Evolutionary conservation across 129 eudicot species (phyloP).

Genomic region (Artemisia annua): DNA sequence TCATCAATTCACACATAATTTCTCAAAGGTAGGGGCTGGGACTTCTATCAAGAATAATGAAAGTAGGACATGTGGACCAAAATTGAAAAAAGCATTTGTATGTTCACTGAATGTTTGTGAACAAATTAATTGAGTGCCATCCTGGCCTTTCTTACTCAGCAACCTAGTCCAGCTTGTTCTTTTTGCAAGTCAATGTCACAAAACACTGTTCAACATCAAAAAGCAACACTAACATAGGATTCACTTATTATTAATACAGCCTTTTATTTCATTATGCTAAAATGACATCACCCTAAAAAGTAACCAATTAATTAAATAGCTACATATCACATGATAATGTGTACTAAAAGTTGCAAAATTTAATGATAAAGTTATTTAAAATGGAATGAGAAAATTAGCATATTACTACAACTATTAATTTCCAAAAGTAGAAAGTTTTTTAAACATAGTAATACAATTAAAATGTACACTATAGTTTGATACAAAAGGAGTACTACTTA

Average conservation of each 20-base stretch:
- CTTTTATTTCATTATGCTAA: conserved; percentile 2
- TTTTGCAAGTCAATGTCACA: conserved; percentile 30
- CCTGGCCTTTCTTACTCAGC: conserved; percentile 18
- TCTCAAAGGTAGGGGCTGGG: conserved; percentile 14
- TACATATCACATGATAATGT: not conserved
- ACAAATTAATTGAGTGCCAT: conserved; percentile 20
- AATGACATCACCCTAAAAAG: not conserved
- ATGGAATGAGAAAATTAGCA: no score
- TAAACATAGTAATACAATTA: no score
- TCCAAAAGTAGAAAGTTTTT: not conserved
- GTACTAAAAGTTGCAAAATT: no score
- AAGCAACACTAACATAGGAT: conserved; percentile 22
- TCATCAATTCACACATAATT: not conserved
- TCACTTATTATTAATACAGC: conserved; percentile 29
- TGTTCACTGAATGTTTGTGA: conserved; percentile 28
- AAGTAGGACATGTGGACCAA: conserved; percentile 36
- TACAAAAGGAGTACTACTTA: no score
- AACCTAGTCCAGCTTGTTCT: conserved; percentile 33
- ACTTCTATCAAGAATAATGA: conserved; percentile 27
- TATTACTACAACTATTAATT: conserved; percentile 7
- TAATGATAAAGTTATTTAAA: no score
- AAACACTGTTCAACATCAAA: conserved; percentile 23
- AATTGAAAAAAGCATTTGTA: conserved; percentile 16
- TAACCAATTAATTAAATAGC: not conserved
- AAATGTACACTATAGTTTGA: no score